Base-by-base conservation (phyloP, 208 protist species). In the Trypanosoma cruzi region DNA sequence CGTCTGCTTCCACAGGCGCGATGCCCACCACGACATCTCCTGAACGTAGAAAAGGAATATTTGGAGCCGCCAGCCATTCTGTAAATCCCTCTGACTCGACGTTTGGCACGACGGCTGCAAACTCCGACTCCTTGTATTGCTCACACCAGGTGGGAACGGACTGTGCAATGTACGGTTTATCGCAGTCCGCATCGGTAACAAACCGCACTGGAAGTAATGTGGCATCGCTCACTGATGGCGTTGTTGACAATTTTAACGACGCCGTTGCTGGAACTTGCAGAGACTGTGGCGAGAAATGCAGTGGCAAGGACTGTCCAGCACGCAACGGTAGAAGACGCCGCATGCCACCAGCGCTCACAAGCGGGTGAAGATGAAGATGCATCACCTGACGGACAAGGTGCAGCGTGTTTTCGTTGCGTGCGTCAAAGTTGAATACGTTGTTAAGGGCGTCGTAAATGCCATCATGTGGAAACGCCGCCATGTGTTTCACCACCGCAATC, bases 401-500 rank as follows among this genome's bases (percentile, higher is more conserved):
- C 71, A 92, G 81, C 37, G 86, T 91, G 64, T 89, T 86, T 40
- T 89, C 82, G 56, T 96, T 85, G n/a, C 66, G 66, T 11, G 79
- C 72, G 63, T 94, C 90, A 69, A 96, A 96, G 73, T 90, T 86
- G 70, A 94, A 96, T 29, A 94, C 84, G 71, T 94, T 94, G 71
- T 92, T 92, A 26, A 92, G 75, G 10, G 90, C 85, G 18, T 75
- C 71, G 65, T 86, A 90, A 46, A 97, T 71, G 44, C 88, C 84
- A 66, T 98, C 96, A 58, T 92, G 75, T 28, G 96, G 95, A 65
- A 87, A 98, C 16, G 63, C 64, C 20, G 96, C 65, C 53, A 98
- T 71, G 76, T 98, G 98, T 62, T 90, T 87, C 49, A 97, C 95
- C 49, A 99, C 85, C 26, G 92, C 92, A 42, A 98, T 98, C 26